Percentiles rank a stretch among this genome's conserved stretches.
Evolutionary conservation across 306 rosid species (phyloP).

Genomic region (Trifolium dubium): DNA sequence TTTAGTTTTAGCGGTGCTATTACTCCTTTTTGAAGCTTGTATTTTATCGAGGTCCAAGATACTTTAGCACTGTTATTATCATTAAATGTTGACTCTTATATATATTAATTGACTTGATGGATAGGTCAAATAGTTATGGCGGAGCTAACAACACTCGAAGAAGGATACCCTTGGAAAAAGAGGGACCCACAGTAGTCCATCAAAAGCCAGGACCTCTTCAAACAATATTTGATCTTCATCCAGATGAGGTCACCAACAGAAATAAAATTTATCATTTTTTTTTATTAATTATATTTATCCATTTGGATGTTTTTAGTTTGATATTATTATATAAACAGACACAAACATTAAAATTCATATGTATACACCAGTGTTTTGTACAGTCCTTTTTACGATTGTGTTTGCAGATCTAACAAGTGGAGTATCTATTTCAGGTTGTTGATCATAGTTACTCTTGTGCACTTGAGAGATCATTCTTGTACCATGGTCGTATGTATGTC

Average conservation of each 20-base stretch:
- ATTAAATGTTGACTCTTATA: conserved; percentile 22
- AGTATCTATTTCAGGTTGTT: conserved; percentile 71
- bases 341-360: conserved; percentile 13
- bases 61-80: conserved; percentile 36
- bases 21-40: conserved; percentile 18
- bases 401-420: conserved; percentile 43
- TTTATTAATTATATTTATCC: conserved; percentile 20
- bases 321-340: background rate
- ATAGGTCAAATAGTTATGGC: conserved; percentile 72
- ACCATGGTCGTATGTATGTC: conserved; percentile 97
- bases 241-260: conserved; percentile 73
- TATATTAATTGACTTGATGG: conserved; percentile 34
- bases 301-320: background rate
- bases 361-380: background rate
- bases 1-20: conserved; percentile 24
- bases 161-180: conserved; percentile 70
- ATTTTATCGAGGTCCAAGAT: conserved; percentile 23
- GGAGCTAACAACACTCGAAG: conserved; percentile 71
- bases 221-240: conserved; percentile 81
- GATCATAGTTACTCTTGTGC: conserved; percentile 98
- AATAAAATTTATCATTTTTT: conserved; percentile 37
- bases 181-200: conserved; percentile 85
- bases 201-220: conserved; percentile 99
- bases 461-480: conserved; percentile 97
- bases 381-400: conserved; percentile 32